Base-by-base conservation (phyloP, 2,329 filamentous ascomycete species). In the Microsporum audouinii region DNA sequence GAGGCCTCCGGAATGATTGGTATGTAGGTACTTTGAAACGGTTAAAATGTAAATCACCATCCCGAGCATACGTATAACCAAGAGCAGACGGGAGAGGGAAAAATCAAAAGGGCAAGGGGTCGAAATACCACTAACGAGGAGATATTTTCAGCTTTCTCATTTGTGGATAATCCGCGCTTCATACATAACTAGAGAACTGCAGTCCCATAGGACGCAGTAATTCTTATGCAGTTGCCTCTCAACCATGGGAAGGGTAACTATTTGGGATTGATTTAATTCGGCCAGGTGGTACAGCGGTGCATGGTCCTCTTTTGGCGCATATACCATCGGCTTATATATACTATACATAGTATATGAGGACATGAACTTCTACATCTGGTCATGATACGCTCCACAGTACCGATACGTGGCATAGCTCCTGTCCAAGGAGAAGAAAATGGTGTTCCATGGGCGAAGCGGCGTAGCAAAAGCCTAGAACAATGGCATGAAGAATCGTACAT, bases 391-490 rank as follows among this genome's bases (percentile, higher is more conserved):
- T 36, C 8, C 29, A 10, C 49, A 29, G 34, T 55, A 53, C 3
- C 7, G 34, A 55, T 55, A 55, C 49, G 49, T 55, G 49, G 49
- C 49, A 55, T 55, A 36, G 10, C 31, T 55, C 12, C n/a, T 10
- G 29, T 36, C 49, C 49, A 34, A 17, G 12, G 34, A 34, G 31
- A 8, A 8, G 45, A 23, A 17, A 8, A 7, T 14, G n/a, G 31
- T 36, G 14, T 12, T 5, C 14, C 12, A 43, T 43, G n/a, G 6
- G 31, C 8, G 33, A 55, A 55, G 49, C 49, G 49, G 49, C 49
- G 49, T 55, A 55, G 49, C 49, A 55, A 55, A 43, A 55, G 49
- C 31, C 49, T 36, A 55, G 17, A 55, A 55, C 49, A 55, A 36
- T 29, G 49, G 27, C 31, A 55, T 36, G 49, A 34, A 55, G 49